Evolutionary conservation across 257 asterid species (phyloP).

Genomic region (Capsicum rhomboideum): DNA sequence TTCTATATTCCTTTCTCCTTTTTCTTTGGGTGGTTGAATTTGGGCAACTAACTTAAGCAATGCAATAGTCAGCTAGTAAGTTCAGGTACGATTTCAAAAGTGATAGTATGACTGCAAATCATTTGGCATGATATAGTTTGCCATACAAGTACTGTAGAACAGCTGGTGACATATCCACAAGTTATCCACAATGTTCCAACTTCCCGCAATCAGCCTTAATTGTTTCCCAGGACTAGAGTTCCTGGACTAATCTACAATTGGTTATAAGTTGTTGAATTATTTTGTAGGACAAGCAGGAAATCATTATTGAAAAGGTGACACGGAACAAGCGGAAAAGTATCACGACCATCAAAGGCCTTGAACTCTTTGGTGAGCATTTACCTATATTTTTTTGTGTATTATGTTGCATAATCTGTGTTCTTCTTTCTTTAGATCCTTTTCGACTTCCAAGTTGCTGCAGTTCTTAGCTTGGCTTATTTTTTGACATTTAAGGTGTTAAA

Average conservation of each 20-base stretch:
- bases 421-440: not conserved
- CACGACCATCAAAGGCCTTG: slow-evolving; percentile 92
- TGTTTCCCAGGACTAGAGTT: not conserved
- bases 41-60: not conserved
- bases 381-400: not conserved
- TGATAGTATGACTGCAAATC: not conserved
- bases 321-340: slow-evolving; percentile 93
- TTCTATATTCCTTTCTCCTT: not conserved
- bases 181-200: not conserved
- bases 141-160: not conserved
- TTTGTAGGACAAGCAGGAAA: slow-evolving; percentile 83
- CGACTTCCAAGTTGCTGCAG: not conserved
- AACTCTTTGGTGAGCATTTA: slow-evolving; percentile 62
- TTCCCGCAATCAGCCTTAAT: not conserved
- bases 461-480: not conserved
- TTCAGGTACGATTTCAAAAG: not conserved
- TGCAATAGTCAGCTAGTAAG: not conserved
- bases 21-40: not conserved
- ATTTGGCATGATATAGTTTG: not conserved
- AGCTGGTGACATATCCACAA: not conserved
- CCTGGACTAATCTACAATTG: not conserved
- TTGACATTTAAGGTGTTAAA: slow-evolving; percentile 57
- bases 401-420: not conserved
- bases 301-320: slow-evolving; percentile 83
- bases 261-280: not conserved